A percentile compares a stretch with the other conserved stretches of the same genome.
Conservation (phyloP, 148 eudicot species). For the Fagopyrum homotropicum region DNA sequence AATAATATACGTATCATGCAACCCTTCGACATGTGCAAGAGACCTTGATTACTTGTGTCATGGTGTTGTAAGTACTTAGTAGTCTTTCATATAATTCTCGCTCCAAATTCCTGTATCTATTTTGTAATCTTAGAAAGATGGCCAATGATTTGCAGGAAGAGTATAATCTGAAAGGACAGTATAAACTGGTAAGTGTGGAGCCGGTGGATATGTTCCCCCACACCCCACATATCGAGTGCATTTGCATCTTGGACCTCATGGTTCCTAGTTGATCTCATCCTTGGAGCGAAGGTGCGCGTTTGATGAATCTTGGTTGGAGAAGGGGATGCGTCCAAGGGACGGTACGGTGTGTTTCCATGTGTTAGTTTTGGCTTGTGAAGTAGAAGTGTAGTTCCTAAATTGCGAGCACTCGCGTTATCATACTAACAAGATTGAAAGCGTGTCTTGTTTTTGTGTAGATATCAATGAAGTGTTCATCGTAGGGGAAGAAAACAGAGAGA, state of each 20-base stretch:
- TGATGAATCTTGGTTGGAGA: neutral
- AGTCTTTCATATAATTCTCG: neutral
- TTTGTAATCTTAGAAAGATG: neutral
- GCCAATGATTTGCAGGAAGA: slow-evolving; percentile 46
- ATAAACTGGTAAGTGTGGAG: slow-evolving; percentile 58
- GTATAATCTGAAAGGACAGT: slow-evolving; percentile 64
- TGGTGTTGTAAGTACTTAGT: slow-evolving; percentile 51
- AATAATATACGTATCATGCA: slow-evolving; percentile 88
- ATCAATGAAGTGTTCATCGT: neutral
- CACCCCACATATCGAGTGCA: slow-evolving; percentile 97
- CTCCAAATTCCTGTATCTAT: neutral
- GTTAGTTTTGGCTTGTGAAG: neutral
- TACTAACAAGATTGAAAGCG: neutral
- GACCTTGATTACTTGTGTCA: slow-evolving; percentile 97
- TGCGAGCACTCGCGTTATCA: neutral
- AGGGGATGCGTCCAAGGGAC: neutral
- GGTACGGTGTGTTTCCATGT: neutral
- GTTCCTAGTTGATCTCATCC: neutral
- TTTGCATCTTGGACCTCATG: slow-evolving; percentile 73
- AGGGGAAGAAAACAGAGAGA: neutral
- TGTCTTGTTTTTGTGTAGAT: neutral
- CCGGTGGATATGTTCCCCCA: slow-evolving; percentile 99
- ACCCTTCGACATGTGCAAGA: slow-evolving; percentile 97
- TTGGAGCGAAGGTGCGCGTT: neutral
- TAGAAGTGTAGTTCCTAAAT: neutral